These are phyloP conservation scores for Cercophora sp. DNA, from an alignment of 495 filamentous ascomycete genomes.

Conservation along the genomic window DNA sequence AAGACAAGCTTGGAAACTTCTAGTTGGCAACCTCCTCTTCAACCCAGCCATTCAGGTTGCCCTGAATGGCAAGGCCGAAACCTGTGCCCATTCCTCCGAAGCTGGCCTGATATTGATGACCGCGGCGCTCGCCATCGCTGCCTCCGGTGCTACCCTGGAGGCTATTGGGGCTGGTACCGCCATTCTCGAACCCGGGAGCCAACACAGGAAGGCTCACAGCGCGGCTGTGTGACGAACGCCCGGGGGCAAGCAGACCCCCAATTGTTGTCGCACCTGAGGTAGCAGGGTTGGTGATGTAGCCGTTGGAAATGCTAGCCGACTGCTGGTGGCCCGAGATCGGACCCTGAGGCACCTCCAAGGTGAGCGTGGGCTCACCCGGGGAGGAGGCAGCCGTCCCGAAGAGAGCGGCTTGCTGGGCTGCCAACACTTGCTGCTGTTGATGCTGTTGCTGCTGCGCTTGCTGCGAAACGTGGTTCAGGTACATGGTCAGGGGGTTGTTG, in stretches of 20 bases:
- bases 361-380: conserved; percentile 44
- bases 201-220: conserved; percentile 77
- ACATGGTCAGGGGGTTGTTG: conserved; percentile 93
- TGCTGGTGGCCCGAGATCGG: conserved; percentile 56
- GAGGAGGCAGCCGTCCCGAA: conserved; percentile 56
- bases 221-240: conserved; percentile 72
- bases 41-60: conserved; percentile 51
- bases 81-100: conserved; percentile 50
- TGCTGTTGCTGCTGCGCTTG: conserved; percentile 75
- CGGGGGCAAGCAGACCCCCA: conserved; percentile 71
- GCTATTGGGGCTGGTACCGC: conserved; percentile 43
- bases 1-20: conserved; percentile 1
- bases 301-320: conserved; percentile 58
- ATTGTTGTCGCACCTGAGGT: conserved; percentile 61
- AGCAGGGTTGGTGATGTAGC: conserved; percentile 48
- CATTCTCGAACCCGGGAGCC: conserved; percentile 49
- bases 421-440: conserved; percentile 59
- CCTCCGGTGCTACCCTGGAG: conserved; percentile 35
- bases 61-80: conserved; percentile 48
- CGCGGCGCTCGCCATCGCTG: conserved; percentile 42
- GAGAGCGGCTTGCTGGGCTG: conserved; percentile 57
- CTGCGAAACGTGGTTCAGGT: conserved; percentile 78
- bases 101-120: conserved; percentile 54
- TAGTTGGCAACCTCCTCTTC: conserved; percentile 55
- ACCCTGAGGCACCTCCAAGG: conserved; percentile 53